Evolutionary conservation across 257 asterid genomes (phyloP).

Genomic region (Thymus mandschuricus): DNA sequence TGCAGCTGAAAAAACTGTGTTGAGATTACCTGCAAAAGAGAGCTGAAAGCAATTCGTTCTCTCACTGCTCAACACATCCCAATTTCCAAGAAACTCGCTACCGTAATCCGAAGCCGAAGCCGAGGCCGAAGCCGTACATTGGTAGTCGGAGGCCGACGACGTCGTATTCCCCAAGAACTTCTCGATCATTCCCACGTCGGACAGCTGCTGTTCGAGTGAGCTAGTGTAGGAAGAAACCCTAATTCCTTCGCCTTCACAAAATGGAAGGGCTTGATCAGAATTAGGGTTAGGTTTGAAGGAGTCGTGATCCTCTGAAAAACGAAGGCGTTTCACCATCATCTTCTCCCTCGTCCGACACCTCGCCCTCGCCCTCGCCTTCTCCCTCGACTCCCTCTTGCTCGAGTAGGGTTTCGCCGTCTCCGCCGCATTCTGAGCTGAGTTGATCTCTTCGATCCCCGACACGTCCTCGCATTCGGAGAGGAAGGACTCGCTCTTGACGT

Average conservation of each 20-base stretch:
- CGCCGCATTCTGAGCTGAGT: not conserved
- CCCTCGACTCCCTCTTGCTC: constrained; percentile 48
- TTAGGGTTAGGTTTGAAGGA: constrained; percentile 38
- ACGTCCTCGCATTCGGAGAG: constrained; percentile 51
- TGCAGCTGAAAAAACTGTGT: constrained; percentile 39
- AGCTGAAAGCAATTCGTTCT: constrained; percentile 31
- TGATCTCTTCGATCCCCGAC: constrained; percentile 39
- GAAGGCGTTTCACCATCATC: constrained; percentile 40
- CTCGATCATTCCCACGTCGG: constrained; percentile 54
- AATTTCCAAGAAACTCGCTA: constrained; percentile 36
- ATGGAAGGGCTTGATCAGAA: not conserved
- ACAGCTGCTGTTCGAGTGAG: constrained; percentile 32
- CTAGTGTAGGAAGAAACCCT: constrained; percentile 29
- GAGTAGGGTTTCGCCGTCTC: not conserved
- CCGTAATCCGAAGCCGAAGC: constrained; percentile 19
- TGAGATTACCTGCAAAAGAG: constrained; percentile 50
- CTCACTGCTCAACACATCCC: constrained; percentile 43
- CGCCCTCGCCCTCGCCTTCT: constrained; percentile 62
- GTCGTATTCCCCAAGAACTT: constrained; percentile 42
- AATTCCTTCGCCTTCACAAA: constrained; percentile 32
- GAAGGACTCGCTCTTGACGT: constrained; percentile 44
- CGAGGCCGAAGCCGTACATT: constrained; percentile 12
- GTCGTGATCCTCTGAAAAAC: not conserved
- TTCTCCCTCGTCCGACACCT: constrained; percentile 57
- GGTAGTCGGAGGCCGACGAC: constrained; percentile 24